A percentile compares a stretch with the other conserved stretches of the same genome.
phyloP scores from a whole-genome alignment of 2,329 filamentous ascomycete genomes.

The Byssochlamys sp. region DNA sequence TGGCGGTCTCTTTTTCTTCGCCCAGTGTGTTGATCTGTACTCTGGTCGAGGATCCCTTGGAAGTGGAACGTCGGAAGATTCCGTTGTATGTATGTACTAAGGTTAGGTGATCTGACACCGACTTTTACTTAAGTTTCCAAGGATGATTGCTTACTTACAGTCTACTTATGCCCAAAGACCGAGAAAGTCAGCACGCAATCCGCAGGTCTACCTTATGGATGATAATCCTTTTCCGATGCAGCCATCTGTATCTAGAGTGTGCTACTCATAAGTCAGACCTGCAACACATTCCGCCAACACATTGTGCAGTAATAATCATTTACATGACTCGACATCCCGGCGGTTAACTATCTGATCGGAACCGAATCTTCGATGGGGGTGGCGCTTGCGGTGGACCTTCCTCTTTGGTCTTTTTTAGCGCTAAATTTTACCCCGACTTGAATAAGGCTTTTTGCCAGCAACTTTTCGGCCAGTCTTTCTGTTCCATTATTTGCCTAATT shows the following conservation, averaged over 20 bases:
- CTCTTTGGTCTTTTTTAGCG: slow-evolving; percentile 7
- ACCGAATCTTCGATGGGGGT: not conserved
- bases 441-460: not conserved
- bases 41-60: not conserved
- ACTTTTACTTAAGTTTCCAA: not conserved
- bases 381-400: slow-evolving; percentile 6
- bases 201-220: not conserved
- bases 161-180: not conserved
- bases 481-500: slow-evolving; percentile 2
- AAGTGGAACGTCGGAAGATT: not conserved
- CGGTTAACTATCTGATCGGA: not conserved
- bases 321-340: not conserved
- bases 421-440: not conserved
- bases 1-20: not conserved
- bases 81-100: not conserved
- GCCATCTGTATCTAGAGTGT: not conserved
- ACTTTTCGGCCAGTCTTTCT: not conserved
- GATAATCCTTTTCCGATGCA: not conserved
- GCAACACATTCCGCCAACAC: too few species aligned
- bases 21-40: not conserved
- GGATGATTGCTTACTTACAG: not conserved
- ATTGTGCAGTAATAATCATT: not conserved
- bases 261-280: not conserved
- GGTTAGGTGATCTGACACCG: not conserved
- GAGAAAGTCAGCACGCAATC: not conserved